phyloP scores from a whole-genome alignment of 768 basidiomycete genomes.

The Lentinula boryana region DNA sequence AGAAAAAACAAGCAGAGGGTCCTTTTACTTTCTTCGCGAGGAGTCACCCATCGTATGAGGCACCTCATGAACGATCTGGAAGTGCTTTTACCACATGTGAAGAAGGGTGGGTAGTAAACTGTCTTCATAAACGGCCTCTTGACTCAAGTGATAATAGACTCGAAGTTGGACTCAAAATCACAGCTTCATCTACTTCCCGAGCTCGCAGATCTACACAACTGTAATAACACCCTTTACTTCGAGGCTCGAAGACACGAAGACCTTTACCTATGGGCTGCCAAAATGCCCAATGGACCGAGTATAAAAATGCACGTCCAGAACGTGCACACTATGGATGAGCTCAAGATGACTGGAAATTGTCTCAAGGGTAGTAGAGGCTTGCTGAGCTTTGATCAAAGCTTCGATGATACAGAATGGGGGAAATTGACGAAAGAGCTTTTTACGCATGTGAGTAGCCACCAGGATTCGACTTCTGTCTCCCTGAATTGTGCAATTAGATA shows the following conservation, averaged over 20 bases:
- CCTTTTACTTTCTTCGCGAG: slow-evolving; percentile 85
- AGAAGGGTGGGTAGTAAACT: slow-evolving; percentile 68
- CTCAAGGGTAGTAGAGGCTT: slow-evolving; percentile 91
- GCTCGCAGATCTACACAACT: slow-evolving; percentile 94
- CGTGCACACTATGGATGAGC: slow-evolving; percentile 98
- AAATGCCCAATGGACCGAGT: slow-evolving; percentile 96
- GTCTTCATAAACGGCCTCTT: neutral
- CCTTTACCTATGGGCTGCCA: slow-evolving; percentile 93
- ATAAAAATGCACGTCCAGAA: slow-evolving; percentile 98
- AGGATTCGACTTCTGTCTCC: neutral
- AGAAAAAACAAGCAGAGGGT: slow-evolving; percentile 95
- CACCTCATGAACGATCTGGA: slow-evolving; percentile 96
- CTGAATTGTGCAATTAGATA: slow-evolving; percentile 47
- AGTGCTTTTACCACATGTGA: slow-evolving; percentile 85
- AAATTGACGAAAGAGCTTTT: slow-evolving; percentile 88
- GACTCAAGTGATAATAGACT: slow-evolving; percentile 47
- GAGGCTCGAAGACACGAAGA: slow-evolving; percentile 96
- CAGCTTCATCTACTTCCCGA: slow-evolving; percentile 91
- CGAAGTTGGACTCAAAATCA: slow-evolving; percentile 96
- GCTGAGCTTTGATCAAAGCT: slow-evolving; percentile 85
- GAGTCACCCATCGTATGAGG: slow-evolving; percentile 93
- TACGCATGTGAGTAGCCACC: slow-evolving; percentile 62
- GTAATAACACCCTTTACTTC: slow-evolving; percentile 96
- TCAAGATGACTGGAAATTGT: slow-evolving; percentile 99
- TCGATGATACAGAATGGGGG: slow-evolving; percentile 86